Base-by-base conservation (phyloP, 192 early-diverging fungal genomes). In the Podila horticola region DNA sequence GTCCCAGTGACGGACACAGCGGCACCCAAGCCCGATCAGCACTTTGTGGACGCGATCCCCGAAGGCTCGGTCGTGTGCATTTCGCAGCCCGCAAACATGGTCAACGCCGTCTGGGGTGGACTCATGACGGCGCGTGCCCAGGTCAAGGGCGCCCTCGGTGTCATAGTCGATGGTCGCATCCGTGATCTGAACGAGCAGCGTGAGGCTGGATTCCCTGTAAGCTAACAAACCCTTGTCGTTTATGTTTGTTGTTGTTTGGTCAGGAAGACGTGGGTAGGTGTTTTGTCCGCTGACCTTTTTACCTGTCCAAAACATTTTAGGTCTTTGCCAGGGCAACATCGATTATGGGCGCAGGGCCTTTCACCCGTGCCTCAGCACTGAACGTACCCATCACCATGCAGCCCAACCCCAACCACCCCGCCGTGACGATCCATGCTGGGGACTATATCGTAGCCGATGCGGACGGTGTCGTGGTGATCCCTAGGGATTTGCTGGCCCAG, bases 31-130 rank as follows among this genome's bases (percentile, higher is more conserved):
- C 64, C 62, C 38, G 62, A 75, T 8, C 67, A 76, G 29, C 81
- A 74, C 68, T 77, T 88, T 86, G 87, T 75, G 4, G 89, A 90
- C 69, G 70, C 81, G 5, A 75, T 76, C 36, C 84, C 84, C 12
- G 82, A 81, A 59, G 84, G 75, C 2, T 84, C 82, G 34, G 75
- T 90, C 30, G 72, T 90, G 13, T 79, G 88, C 65, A 77, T 90
- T 28, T 89, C 87, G 29, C 85, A 85, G 36, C 89, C 89, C 24
- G 61, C 82, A 64, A 69, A 86, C 82, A 69, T 83, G 71, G 82
- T 85, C 52, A 88, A 88, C 66, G 89, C 88, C 1, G 86, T 86
- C 33, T 90, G 89, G 89, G 89, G 89, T 13, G 89, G 89, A 29
- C 69, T 90, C 4, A 89, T 90, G 86, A 84, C 85, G 5, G 88